Base-by-base conservation (phyloP, 2,329 filamentous ascomycete genomes). In the Ophioceras dolichostomum region DNA sequence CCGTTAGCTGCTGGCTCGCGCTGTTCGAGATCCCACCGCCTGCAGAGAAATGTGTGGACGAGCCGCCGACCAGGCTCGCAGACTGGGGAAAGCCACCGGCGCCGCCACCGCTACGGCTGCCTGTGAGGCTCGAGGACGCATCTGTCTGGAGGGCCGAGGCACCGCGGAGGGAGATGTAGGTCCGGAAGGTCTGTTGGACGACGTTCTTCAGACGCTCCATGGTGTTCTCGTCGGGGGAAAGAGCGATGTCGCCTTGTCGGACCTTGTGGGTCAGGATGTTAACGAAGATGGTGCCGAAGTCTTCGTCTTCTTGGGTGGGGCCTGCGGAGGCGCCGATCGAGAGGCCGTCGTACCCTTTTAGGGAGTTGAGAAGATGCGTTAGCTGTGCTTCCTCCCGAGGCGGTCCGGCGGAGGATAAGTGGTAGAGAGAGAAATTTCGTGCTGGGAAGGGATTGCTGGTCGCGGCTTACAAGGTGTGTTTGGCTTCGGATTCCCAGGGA, bases 381-480 rank as follows among this genome's bases (percentile, higher is more conserved):
- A n/a, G n/a, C n/a, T n/a, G n/a, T n/a, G n/a, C n/a, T n/a, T n/a
- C n/a, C n/a, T n/a, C n/a, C n/a, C n/a, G n/a, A n/a, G n/a, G n/a
- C n/a, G n/a, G n/a, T n/a, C n/a, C n/a, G n/a, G n/a, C n/a, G n/a
- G n/a, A n/a, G n/a, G n/a, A n/a, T n/a, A n/a, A n/a, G n/a, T n/a
- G n/a, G n/a, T n/a, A n/a, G n/a, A n/a, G n/a, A n/a, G n/a, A n/a
- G n/a, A n/a, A n/a, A n/a, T n/a, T n/a, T n/a, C n/a, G n/a, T n/a
- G n/a, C n/a, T n/a, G n/a, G n/a, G n/a, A n/a, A n/a, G n/a, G n/a
- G n/a, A n/a, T n/a, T n/a, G n/a, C n/a, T n/a, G n/a, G n/a, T n/a
- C n/a, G n/a, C n/a, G n/a, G 41, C 49, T 43, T 39, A 51, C 50
- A 47, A 8, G 50, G 49, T 16, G 45, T 50, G 5, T 43, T 38